phyloP scores from a whole-genome alignment of 352 stramenopile species.

The Stephanocyclus meneghinianus region DNA sequence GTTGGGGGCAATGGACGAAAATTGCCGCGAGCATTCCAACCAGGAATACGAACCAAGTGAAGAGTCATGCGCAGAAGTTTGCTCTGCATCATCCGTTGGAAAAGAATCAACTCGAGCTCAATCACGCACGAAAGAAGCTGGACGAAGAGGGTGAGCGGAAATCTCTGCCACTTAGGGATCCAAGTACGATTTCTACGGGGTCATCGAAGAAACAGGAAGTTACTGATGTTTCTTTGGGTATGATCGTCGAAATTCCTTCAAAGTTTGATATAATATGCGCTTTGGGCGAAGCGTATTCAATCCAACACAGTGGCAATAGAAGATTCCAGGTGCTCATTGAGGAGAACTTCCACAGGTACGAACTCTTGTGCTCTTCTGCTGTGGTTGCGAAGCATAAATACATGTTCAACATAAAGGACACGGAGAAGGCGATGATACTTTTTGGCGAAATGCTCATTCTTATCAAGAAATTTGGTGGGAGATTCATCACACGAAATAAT shows the following conservation, averaged over 20 bases:
- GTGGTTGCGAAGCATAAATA: too few relatives aligned
- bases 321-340: conserved; percentile 1
- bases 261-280: not conserved
- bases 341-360: not conserved
- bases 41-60: conserved; percentile 7
- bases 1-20: conserved; percentile 10
- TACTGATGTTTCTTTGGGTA: not conserved
- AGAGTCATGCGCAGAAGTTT: conserved; percentile 23
- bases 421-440: not conserved
- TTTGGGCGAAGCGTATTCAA: not conserved
- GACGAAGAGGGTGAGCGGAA: not conserved
- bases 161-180: not conserved
- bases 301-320: not conserved
- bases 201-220: not conserved
- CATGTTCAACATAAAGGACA: not conserved
- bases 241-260: not conserved
- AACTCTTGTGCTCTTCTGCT: not conserved
- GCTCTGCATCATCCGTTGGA: not conserved
- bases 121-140: not conserved
- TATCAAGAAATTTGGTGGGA: not conserved
- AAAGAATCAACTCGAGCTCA: not conserved
- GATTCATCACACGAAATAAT: not conserved
- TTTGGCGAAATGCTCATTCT: not conserved
- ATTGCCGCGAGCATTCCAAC: not conserved
- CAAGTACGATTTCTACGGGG: not conserved